Evolutionary conservation across 2,329 filamentous ascomycete species (phyloP).

Genomic region (Talaromyces sp.): DNA sequence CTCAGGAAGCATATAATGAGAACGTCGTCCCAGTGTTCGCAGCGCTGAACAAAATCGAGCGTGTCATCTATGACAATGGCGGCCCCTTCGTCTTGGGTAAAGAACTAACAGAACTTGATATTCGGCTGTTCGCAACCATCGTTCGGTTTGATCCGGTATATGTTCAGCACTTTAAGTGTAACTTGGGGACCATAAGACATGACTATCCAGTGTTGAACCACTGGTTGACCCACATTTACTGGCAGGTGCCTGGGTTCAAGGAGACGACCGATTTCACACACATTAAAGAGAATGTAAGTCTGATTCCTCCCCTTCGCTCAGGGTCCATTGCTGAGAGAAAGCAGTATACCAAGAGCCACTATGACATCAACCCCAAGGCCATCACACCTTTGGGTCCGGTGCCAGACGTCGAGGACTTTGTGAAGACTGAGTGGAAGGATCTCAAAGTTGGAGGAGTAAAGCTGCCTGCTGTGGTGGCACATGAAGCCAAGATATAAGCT

Average conservation of each 20-base stretch:
- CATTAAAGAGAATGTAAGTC: slow-evolving; percentile 58
- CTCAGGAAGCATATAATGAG: slow-evolving; percentile 51
- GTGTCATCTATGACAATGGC: slow-evolving; percentile 38
- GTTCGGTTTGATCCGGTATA: slow-evolving; percentile 58
- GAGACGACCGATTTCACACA: slow-evolving; percentile 60
- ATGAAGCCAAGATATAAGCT: slow-evolving; percentile 17
- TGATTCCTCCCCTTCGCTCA: neutral
- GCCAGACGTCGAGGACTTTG: slow-evolving; percentile 51
- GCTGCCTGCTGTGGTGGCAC: slow-evolving; percentile 30
- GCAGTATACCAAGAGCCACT: slow-evolving; percentile 54
- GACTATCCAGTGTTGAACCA: slow-evolving; percentile 56
- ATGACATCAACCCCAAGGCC: slow-evolving; percentile 53
- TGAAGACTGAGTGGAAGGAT: slow-evolving; percentile 45
- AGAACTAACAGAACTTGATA: slow-evolving; percentile 54
- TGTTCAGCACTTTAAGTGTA: slow-evolving; percentile 63
- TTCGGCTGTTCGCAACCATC: slow-evolving; percentile 52
- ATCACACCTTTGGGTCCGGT: slow-evolving; percentile 60
- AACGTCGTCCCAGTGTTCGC: slow-evolving; percentile 52
- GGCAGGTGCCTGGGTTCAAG: slow-evolving; percentile 48
- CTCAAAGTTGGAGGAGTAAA: slow-evolving; percentile 38
- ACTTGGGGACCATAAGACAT: slow-evolving; percentile 54
- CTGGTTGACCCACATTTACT: slow-evolving; percentile 57
- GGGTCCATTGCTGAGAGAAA: neutral
- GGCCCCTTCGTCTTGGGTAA: slow-evolving; percentile 54
- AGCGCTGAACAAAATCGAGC: slow-evolving; percentile 54